These are phyloP conservation scores for Apiotrichum siamense DNA, from an alignment of 1,284 basidiomycete genomes.

Conservation along the genomic window DNA sequence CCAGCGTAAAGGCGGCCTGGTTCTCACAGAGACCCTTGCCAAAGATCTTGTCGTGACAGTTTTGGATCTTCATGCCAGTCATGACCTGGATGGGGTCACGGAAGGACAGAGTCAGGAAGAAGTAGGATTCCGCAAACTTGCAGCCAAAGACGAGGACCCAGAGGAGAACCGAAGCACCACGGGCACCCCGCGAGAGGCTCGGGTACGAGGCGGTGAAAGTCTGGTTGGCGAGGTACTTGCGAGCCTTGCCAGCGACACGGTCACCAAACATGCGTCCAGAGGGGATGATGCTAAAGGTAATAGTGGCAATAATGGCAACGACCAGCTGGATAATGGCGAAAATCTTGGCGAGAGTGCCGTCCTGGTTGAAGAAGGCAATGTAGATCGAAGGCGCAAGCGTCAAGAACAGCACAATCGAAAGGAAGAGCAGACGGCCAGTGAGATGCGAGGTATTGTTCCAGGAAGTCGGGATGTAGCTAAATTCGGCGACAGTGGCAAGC, in stretches of 20 bases:
- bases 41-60: constrained; percentile 75
- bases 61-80: constrained; percentile 86
- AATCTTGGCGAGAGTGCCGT: constrained; percentile 62
- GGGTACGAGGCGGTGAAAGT: constrained; percentile 95
- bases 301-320: constrained; percentile 71
- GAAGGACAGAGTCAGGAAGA: constrained; percentile 91
- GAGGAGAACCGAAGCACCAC: constrained; percentile 66
- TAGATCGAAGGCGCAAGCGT: constrained; percentile 88
- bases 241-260: constrained; percentile 81
- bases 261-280: constrained; percentile 88
- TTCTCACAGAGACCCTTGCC: constrained; percentile 73
- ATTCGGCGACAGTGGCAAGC: constrained; percentile 81
- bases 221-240: constrained; percentile 91
- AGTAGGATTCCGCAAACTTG: constrained; percentile 92
- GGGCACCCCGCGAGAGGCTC: constrained; percentile 55
- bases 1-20: constrained; percentile 83
- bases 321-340: constrained; percentile 88
- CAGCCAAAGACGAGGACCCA: constrained; percentile 89
- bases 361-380: constrained; percentile 70
- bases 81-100: constrained; percentile 80
- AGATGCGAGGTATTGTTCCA: constrained; percentile 97
- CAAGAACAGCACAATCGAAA: constrained; percentile 72
- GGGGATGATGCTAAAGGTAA: constrained; percentile 78
- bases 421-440: constrained; percentile 74
- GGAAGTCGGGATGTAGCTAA: constrained; percentile 90